A percentile compares a stretch with the other conserved stretches of the same genome.
Evolutionary conservation across 768 basidiomycete species (phyloP).

Genomic region (Cyclocybe aegerita): DNA sequence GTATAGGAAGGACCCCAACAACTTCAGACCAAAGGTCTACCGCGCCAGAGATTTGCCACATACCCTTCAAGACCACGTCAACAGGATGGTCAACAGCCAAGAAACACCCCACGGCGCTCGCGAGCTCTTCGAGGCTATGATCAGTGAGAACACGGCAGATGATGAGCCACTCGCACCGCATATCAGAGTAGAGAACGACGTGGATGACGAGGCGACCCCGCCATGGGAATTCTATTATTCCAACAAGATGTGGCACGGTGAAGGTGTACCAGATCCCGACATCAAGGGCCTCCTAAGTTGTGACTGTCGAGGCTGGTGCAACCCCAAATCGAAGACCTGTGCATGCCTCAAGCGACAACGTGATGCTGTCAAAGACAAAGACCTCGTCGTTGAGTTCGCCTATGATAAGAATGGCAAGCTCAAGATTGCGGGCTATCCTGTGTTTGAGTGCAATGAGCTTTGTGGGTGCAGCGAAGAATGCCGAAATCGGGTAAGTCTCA

Average conservation of each 20-base stretch:
- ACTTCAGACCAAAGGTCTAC: conserved; percentile 30
- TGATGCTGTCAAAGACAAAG: conserved; percentile 29
- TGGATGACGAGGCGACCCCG: conserved; percentile 70
- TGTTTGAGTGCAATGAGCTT: conserved; percentile 84
- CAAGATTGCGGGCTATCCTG: conserved; percentile 51
- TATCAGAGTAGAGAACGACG: conserved; percentile 65
- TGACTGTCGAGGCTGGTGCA: conserved; percentile 72
- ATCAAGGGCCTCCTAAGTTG: conserved; percentile 61
- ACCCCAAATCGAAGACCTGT: conserved; percentile 73
- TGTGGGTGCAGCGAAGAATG: conserved; percentile 85
- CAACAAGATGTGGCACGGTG: conserved; percentile 75
- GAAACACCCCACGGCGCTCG: conserved; percentile 44
- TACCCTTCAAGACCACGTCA: conserved; percentile 64
- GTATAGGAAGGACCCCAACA: conserved; percentile 31
- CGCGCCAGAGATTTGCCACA: conserved; percentile 58
- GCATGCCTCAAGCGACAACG: conserved; percentile 64
- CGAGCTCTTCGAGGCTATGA: conserved; percentile 61
- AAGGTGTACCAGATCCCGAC: conserved; percentile 68
- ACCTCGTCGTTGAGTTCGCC: conserved; percentile 49
- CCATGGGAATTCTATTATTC: conserved; percentile 88
- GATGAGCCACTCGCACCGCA: conserved; percentile 71
- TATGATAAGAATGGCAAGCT: conserved; percentile 66
- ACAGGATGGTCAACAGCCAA: conserved; percentile 41
- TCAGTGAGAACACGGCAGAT: conserved; percentile 59
- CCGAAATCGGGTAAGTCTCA: conserved; percentile 65